Evolutionary conservation across 805 yeast genomes (phyloP).

Genomic region (Candida easanensis): DNA sequence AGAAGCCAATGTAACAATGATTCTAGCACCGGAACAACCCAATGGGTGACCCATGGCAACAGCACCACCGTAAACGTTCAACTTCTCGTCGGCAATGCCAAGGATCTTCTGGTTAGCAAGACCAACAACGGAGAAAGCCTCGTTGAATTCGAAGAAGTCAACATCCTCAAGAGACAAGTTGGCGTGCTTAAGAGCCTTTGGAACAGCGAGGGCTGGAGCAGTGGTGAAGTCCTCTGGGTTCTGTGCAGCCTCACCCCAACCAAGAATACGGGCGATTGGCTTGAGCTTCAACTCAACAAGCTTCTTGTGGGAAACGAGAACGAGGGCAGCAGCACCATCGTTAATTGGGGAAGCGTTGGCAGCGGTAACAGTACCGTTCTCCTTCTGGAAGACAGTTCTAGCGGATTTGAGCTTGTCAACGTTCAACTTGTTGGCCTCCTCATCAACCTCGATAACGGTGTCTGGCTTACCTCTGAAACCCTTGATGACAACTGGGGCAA

Average conservation of each 20-base stretch:
- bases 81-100: conserved; percentile 58
- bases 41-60: conserved; percentile 94
- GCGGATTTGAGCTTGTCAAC: conserved; percentile 76
- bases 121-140: conserved; percentile 97
- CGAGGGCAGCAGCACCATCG: conserved; percentile 97
- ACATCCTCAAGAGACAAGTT: conserved; percentile 60
- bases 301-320: conserved; percentile 82
- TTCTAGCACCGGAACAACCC: conserved; percentile 95
- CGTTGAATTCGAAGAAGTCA: conserved; percentile 93
- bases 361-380: conserved; percentile 91
- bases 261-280: conserved; percentile 85
- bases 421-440: conserved; percentile 77
- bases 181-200: conserved; percentile 93
- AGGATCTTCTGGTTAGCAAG: conserved; percentile 79
- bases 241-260: conserved; percentile 99
- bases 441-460: conserved; percentile 68
- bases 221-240: conserved; percentile 93
- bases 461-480: conserved; percentile 93
- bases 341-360: conserved; percentile 95
- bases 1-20: conserved; percentile 79
- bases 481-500: conserved; percentile 83
- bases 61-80: conserved; percentile 93
- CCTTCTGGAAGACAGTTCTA: conserved; percentile 60
- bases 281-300: conserved; percentile 80
- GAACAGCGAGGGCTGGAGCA: conserved; percentile 92